Conservation (phyloP, 768 basidiomycete genomes). For the Boletus rubroflammeus region DNA sequence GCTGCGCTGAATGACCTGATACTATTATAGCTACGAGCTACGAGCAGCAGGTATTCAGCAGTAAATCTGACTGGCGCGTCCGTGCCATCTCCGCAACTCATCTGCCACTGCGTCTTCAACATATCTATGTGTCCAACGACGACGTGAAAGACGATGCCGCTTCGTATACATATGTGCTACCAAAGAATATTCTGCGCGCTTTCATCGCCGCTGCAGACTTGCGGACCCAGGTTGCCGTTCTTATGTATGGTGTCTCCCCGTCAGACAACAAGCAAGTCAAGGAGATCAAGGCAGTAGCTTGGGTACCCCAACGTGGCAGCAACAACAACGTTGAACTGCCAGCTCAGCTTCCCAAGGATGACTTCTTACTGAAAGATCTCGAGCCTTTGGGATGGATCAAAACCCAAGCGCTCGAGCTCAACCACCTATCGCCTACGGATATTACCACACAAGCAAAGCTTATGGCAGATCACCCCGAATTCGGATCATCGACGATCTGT, state of each 20-base stretch:
- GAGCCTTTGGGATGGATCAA: constrained; percentile 97
- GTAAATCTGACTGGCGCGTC: constrained; percentile 99
- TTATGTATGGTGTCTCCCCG: constrained; percentile 88
- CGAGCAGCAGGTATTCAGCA: constrained; percentile 97
- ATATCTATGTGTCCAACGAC: constrained; percentile 98
- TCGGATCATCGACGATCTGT: constrained; percentile 91
- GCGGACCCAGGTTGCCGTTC: constrained; percentile 93
- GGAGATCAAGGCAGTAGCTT: constrained; percentile 96
- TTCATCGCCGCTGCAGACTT: constrained; percentile 93
- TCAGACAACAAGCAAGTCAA: constrained; percentile 98
- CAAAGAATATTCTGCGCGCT: constrained; percentile 93
- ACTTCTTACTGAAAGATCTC: constrained; percentile 90
- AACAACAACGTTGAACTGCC: constrained; percentile 95
- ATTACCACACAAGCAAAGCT: constrained; percentile 93
- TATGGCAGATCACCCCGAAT: constrained; percentile 95
- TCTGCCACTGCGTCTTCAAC: constrained; percentile 91
- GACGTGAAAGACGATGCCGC: constrained; percentile 98
- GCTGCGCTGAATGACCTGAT: constrained; percentile 1
- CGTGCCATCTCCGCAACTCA: constrained; percentile 98
- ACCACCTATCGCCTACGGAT: constrained; percentile 89
- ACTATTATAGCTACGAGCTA: constrained; percentile 76
- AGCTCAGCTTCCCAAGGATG: constrained; percentile 84
- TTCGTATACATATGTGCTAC: constrained; percentile 91
- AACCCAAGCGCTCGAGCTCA: constrained; percentile 90
- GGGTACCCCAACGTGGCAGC: constrained; percentile 96